phyloP scores from a whole-genome alignment of 2,329 filamentous ascomycete species.

The Xylariaceae sp. region DNA sequence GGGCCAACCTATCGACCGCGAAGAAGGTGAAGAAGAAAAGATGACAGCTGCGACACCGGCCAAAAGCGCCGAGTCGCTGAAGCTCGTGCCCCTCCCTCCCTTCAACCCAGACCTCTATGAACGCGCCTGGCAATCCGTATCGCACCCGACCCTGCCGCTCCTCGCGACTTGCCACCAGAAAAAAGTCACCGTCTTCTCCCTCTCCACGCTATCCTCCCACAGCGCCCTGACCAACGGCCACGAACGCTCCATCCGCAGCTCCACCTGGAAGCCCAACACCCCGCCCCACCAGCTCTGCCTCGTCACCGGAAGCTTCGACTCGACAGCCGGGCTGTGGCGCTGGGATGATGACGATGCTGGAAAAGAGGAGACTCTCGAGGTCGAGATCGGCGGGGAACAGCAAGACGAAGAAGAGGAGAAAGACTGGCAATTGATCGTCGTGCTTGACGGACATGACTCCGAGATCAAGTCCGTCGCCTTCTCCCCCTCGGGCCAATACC shows the following conservation, averaged over 20 bases:
- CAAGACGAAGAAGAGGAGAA: slow-evolving; percentile 60
- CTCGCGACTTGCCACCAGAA: slow-evolving; percentile 87
- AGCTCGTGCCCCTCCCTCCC: slow-evolving; percentile 44
- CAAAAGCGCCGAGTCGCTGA: slow-evolving; percentile 6
- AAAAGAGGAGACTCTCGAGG: slow-evolving; percentile 19
- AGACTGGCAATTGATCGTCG: slow-evolving; percentile 88
- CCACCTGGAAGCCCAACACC: slow-evolving; percentile 79
- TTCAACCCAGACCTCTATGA: slow-evolving; percentile 57
- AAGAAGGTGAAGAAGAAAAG: too few species aligned
- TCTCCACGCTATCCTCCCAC: slow-evolving; percentile 74
- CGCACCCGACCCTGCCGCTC: slow-evolving; percentile 83
- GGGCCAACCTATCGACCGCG: too few species aligned
- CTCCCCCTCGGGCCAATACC: slow-evolving; percentile 67
- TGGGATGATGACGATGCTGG: slow-evolving; percentile 48
- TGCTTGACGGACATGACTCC: slow-evolving; percentile 91
- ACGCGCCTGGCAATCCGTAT: slow-evolving; percentile 80
- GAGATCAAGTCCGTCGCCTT: slow-evolving; percentile 83
- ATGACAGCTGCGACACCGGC: slow-evolving; percentile 14
- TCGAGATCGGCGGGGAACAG: slow-evolving; percentile 37
- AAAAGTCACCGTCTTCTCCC: slow-evolving; percentile 83
- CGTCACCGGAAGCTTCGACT: slow-evolving; percentile 90
- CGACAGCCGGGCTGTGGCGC: slow-evolving; percentile 81
- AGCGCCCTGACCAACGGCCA: slow-evolving; percentile 82
- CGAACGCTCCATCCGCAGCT: slow-evolving; percentile 79
- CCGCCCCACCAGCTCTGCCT: slow-evolving; percentile 65